Base-by-base conservation (phyloP, 2,329 filamentous ascomycete genomes). In the Colletotrichum tropicicola region DNA sequence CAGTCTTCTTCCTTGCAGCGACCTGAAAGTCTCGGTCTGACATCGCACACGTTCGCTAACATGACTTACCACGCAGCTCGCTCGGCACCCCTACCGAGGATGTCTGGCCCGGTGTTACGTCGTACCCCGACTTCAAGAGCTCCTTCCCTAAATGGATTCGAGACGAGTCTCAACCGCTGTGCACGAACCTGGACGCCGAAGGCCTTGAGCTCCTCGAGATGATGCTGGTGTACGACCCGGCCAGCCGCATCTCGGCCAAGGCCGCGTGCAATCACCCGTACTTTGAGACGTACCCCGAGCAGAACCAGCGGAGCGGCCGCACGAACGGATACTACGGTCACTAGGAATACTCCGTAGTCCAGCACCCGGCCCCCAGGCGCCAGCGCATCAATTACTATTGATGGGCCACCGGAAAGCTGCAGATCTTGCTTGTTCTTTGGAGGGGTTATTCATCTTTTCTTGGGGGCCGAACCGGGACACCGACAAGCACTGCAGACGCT, bases 121-220 rank as follows among this genome's bases (percentile, higher is more conserved):
- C 92, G 7, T 97, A 97, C 81, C 94, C 94, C 43, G 94, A 97
- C 78, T 97, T 94, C 85, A 97, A 97, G 80, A 78, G 91, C 27
- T 94, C 92, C 3, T 97, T 97, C 80, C 94, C 94, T 69, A 97
- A 97, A 80, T 97, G 94, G 94, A 85, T 86, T 71, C 89, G 92
- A 61, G 91, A 94, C 73, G 84, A 87, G 64, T 84, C 86, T 23
- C 82, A 84, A 51, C 81, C 87, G 27, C 83, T 96, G 35, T 92
- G 94, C 73, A 86, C 87, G 44, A 90, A 85, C 57, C 86, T 97
- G 48, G 92, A 97, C 70, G 88, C 92, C 2, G 78, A 84, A 23
- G 91, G 91, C 23, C 83, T 92, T 12, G 89, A 93, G 61, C 84
- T 93, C 23, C 79, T 89, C 12, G 87, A 89, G 73, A 80, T 82